Evolutionary conservation across 2,329 filamentous ascomycete species (phyloP).

Genomic region (Sporothrix curviconia): DNA sequence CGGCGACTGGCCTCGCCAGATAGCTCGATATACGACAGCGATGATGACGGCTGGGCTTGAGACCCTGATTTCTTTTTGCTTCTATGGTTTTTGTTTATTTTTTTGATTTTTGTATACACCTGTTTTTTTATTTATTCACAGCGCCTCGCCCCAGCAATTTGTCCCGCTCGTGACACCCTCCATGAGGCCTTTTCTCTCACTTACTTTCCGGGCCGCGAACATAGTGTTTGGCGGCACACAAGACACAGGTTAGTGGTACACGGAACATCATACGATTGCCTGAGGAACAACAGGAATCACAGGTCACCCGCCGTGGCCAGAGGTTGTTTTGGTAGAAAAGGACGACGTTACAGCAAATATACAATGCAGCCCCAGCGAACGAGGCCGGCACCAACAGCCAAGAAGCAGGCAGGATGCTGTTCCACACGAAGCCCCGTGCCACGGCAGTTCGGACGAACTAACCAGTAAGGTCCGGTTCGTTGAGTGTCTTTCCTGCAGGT

Average conservation of each 20-base stretch:
- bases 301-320: too few relatives aligned
- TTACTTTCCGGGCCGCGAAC: neutral
- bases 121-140: neutral
- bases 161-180: constrained; percentile 2
- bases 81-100: neutral
- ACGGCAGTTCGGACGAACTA: constrained; percentile 6
- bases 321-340: neutral
- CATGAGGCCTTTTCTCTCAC: constrained; percentile 12
- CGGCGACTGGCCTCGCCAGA: neutral
- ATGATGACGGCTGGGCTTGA: neutral
- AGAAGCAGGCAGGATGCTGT: neutral
- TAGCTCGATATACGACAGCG: neutral
- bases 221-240: neutral
- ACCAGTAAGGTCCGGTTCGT: neutral
- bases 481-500: neutral
- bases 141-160: neutral
- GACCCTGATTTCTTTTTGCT: neutral
- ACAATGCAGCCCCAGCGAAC: too few relatives aligned
- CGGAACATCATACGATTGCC: neutral
- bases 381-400: too few relatives aligned
- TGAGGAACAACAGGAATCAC: neutral
- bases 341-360: neutral
- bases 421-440: neutral
- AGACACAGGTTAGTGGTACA: neutral
- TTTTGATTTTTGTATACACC: neutral